phyloP scores from a whole-genome alignment of 371 early-diverging fungal species.

The Chytridium lagenaria region DNA sequence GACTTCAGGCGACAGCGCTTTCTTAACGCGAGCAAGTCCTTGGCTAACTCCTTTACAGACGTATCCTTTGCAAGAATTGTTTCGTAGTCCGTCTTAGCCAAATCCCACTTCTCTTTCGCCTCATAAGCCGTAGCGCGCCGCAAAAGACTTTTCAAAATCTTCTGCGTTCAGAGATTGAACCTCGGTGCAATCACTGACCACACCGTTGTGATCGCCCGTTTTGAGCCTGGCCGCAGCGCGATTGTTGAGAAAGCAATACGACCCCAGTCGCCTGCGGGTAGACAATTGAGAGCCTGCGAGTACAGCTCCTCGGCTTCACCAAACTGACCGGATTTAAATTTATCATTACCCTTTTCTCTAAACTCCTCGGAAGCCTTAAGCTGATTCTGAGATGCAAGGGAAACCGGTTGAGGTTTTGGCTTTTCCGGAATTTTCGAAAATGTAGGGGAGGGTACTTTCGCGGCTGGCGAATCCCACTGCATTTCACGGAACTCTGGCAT shows the following conservation, averaged over 20 bases:
- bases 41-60: slow-evolving; percentile 60
- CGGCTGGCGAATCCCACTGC: background rate
- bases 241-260: slow-evolving; percentile 80
- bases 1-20: slow-evolving; percentile 45
- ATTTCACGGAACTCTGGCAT: background rate
- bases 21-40: slow-evolving; percentile 70
- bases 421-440: background rate
- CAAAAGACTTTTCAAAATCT: slow-evolving; percentile 74
- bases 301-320: slow-evolving; percentile 80
- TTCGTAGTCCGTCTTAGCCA: slow-evolving; percentile 76
- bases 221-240: slow-evolving; percentile 87
- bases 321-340: slow-evolving; percentile 89
- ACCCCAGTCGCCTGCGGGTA: slow-evolving; percentile 34
- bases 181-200: slow-evolving; percentile 68
- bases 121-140: slow-evolving; percentile 84
- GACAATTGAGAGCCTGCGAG: slow-evolving; percentile 64
- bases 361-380: slow-evolving; percentile 21
- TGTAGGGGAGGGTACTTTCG: background rate
- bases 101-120: slow-evolving; percentile 75
- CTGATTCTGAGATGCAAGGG: slow-evolving; percentile 26
- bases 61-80: slow-evolving; percentile 54
- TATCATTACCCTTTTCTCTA: slow-evolving; percentile 76
- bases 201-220: slow-evolving; percentile 79
- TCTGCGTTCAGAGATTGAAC: slow-evolving; percentile 54
- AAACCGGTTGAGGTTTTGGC: slow-evolving; percentile 22